A percentile compares a stretch with the other conserved stretches of the same genome.
Evolutionary conservation across 2,329 filamentous ascomycete species (phyloP).

Genomic region (Xylaria hypoxylon): DNA sequence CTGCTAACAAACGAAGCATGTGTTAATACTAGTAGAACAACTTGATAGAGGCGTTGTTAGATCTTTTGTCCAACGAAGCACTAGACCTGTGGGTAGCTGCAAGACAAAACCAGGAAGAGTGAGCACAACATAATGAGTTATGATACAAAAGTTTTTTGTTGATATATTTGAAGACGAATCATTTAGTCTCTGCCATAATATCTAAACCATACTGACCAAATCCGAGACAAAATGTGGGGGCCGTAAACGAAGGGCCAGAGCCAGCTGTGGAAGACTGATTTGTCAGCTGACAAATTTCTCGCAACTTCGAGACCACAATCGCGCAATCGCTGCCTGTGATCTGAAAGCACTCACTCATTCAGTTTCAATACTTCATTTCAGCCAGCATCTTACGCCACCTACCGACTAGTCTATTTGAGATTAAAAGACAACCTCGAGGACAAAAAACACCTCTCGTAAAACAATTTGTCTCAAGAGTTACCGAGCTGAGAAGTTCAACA

Average conservation of each 20-base stretch:
- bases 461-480: not conserved
- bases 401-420: not conserved
- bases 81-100: too few relatives aligned
- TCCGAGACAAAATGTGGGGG: too few relatives aligned
- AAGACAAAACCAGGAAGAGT: too few relatives aligned
- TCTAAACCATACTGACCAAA: not conserved
- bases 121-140: too few relatives aligned
- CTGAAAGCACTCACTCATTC: conserved; percentile 6
- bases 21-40: too few relatives aligned
- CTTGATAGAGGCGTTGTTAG: too few relatives aligned
- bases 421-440: not conserved
- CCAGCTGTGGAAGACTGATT: not conserved
- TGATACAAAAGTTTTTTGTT: too few relatives aligned
- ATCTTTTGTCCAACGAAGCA: too few relatives aligned
- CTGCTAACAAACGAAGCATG: too few relatives aligned
- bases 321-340: not conserved
- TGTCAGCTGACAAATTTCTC: conserved; percentile 33
- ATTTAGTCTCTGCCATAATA: too few relatives aligned
- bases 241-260: too few relatives aligned
- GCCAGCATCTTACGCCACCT: not conserved
- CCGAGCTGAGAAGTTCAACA: not conserved
- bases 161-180: too few relatives aligned
- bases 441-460: not conserved
- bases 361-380: not conserved
- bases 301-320: conserved; percentile 20